phyloP scores from a whole-genome alignment of 2,329 filamentous ascomycete genomes.

The Penicillium janthinellum region DNA sequence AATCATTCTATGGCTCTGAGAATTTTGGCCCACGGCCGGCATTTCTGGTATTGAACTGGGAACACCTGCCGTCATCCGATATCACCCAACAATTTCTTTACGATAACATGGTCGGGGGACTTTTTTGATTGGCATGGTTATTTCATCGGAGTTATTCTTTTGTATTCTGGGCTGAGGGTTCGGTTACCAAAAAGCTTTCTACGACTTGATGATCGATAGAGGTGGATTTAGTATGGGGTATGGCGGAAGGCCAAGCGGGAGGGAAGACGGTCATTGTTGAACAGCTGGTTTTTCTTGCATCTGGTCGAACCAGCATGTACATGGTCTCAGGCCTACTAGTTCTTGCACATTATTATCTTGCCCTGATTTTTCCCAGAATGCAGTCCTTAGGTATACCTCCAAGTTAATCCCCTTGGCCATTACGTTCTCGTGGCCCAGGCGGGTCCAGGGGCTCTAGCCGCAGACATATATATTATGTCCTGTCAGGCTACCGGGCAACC shows the following conservation, averaged over 20 bases:
- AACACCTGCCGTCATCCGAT: constrained; percentile 4
- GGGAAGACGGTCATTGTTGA: constrained; percentile 10
- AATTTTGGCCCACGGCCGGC: neutral
- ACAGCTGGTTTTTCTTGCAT: constrained; percentile 15
- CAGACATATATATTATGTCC: too few relatives aligned
- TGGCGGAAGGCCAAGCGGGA: constrained; percentile 5
- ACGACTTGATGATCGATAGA: constrained; percentile 26
- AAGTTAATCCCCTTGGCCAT: too few relatives aligned
- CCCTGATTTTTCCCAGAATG: neutral
- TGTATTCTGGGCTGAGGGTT: constrained; percentile 10
- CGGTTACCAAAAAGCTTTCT: constrained; percentile 23
- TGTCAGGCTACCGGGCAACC: too few relatives aligned
- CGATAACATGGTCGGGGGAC: constrained; percentile 8
- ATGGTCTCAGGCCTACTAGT: constrained; percentile 4
- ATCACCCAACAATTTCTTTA: neutral
- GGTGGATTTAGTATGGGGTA: constrained; percentile 13
- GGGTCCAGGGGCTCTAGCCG: too few relatives aligned
- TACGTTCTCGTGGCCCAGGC: too few relatives aligned
- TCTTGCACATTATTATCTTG: neutral
- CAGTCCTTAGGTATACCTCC: neutral
- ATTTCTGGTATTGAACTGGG: neutral
- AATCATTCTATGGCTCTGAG: neutral
- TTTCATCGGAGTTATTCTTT: constrained; percentile 18
- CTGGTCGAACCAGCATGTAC: constrained; percentile 1
- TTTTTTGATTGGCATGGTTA: constrained; percentile 18